Conservation (phyloP, 2,329 filamentous ascomycete genomes). For the Chaetomiaceae sp. region DNA sequence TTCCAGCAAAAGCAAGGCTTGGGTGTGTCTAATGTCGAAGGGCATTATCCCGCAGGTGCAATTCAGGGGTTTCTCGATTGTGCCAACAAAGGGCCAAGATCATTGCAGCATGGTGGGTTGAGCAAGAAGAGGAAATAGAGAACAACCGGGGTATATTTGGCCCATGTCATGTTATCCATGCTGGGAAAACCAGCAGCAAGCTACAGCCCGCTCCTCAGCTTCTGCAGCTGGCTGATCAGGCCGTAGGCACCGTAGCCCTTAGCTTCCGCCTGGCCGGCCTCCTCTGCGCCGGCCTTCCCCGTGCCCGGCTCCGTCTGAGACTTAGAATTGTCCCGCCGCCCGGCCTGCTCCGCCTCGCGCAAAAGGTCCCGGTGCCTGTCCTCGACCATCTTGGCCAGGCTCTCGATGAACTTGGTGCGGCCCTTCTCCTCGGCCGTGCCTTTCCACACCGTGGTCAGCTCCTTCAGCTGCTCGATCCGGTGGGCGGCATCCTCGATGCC, state of each 20-base stretch:
- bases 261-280: conserved; percentile 36
- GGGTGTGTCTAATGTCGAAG: too few relatives aligned
- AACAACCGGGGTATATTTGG: too few relatives aligned
- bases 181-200: too few relatives aligned
- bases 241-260: conserved; percentile 51
- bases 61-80: too few relatives aligned
- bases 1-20: too few relatives aligned
- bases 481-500: conserved; percentile 70
- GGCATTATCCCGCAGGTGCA: too few relatives aligned
- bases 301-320: conserved; percentile 5
- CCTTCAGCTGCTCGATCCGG: conserved; percentile 71
- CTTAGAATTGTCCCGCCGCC: conserved; percentile 1
- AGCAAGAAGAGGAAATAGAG: too few relatives aligned
- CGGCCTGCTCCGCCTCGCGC: conserved; percentile 44
- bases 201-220: conserved; percentile 41
- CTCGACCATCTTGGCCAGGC: conserved; percentile 74
- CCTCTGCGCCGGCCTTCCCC: conserved; percentile 22
- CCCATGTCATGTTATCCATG: too few relatives aligned
- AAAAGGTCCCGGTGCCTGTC: conserved; percentile 58
- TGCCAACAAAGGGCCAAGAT: too few relatives aligned
- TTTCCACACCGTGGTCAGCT: conserved; percentile 78
- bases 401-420: conserved; percentile 73
- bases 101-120: too few relatives aligned
- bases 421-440: conserved; percentile 95
- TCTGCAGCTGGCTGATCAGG: conserved; percentile 59